Conservation (phyloP, 2,329 filamentous ascomycete species). For the Claviceps citrina region DNA sequence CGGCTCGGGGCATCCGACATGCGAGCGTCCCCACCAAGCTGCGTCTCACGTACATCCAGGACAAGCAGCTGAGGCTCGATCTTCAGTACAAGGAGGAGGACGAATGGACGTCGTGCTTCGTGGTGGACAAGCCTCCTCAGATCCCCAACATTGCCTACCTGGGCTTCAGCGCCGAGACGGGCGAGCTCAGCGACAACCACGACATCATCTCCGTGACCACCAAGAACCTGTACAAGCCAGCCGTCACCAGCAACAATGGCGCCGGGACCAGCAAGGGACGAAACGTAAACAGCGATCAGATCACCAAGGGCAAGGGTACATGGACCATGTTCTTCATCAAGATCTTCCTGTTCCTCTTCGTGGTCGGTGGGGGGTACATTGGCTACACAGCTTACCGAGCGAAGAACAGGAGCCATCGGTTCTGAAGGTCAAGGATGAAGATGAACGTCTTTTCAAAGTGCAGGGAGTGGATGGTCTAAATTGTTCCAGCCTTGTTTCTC, state of each 20-base stretch:
- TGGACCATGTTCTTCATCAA: slow-evolving; percentile 61
- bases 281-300: slow-evolving; percentile 16
- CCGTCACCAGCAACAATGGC: slow-evolving; percentile 17
- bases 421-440: slow-evolving; percentile 21
- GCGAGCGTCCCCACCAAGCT: slow-evolving; percentile 68
- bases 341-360: slow-evolving; percentile 58
- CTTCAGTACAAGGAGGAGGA: slow-evolving; percentile 85
- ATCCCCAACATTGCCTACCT: slow-evolving; percentile 66
- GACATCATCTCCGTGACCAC: slow-evolving; percentile 81
- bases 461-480: no score
- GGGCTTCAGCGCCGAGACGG: slow-evolving; percentile 75
- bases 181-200: slow-evolving; percentile 93
- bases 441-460: no score
- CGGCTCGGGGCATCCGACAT: slow-evolving; percentile 78
- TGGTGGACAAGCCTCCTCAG: slow-evolving; percentile 51
- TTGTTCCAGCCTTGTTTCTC: neutral
- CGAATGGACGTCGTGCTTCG: slow-evolving; percentile 84
- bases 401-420: slow-evolving; percentile 44
- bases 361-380: slow-evolving; percentile 60
- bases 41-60: slow-evolving; percentile 88
- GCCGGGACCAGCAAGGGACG: slow-evolving; percentile 22
- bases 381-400: slow-evolving; percentile 73
- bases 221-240: slow-evolving; percentile 61
- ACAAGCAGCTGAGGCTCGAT: slow-evolving; percentile 79
- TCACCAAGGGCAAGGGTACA: slow-evolving; percentile 31